Evolutionary conservation across 2,329 filamentous ascomycete species (phyloP).

Genomic region (Helminthosporium solani): DNA sequence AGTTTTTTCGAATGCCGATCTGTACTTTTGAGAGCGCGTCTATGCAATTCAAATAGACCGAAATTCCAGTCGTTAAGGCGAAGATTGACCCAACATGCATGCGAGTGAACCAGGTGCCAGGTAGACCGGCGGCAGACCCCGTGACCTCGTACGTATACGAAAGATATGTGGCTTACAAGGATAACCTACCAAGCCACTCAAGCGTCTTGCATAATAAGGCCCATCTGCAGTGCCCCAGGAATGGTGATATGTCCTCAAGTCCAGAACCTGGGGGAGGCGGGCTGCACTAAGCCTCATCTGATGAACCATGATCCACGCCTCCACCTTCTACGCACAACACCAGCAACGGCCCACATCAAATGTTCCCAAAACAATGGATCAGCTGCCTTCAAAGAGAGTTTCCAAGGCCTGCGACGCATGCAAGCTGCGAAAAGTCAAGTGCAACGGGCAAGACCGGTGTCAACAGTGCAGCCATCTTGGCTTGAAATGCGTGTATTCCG

Average conservation of each 20-base stretch:
- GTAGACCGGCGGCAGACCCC: too few relatives aligned
- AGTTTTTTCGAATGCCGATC: slow-evolving; percentile 13
- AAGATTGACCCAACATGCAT: not conserved
- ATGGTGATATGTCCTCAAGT: not conserved
- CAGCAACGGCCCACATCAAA: not conserved
- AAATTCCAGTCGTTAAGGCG: slow-evolving; percentile 3
- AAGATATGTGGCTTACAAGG: too few relatives aligned
- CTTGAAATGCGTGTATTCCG: slow-evolving; percentile 49
- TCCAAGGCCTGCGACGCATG: slow-evolving; percentile 51
- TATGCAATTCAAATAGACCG: slow-evolving; percentile 21
- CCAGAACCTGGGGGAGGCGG: not conserved
- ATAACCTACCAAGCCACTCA: too few relatives aligned
- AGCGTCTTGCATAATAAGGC: not conserved
- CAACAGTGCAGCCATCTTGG: slow-evolving; percentile 44
- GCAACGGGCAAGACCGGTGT: slow-evolving; percentile 50
- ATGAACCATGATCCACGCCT: not conserved
- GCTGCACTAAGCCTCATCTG: not conserved
- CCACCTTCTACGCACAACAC: not conserved
- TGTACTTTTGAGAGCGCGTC: slow-evolving; percentile 22
- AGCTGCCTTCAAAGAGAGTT: slow-evolving; percentile 28
- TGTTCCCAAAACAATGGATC: not conserved
- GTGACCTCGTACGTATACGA: too few relatives aligned
- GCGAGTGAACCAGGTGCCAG: too few relatives aligned
- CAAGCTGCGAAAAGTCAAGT: slow-evolving; percentile 50
- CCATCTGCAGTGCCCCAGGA: not conserved